A percentile compares a stretch with the other conserved stretches of the same genome.
These are phyloP conservation scores for Malbranchea zuffiana DNA, from an alignment of 2,329 filamentous ascomycete genomes.

Conservation along the genomic window DNA sequence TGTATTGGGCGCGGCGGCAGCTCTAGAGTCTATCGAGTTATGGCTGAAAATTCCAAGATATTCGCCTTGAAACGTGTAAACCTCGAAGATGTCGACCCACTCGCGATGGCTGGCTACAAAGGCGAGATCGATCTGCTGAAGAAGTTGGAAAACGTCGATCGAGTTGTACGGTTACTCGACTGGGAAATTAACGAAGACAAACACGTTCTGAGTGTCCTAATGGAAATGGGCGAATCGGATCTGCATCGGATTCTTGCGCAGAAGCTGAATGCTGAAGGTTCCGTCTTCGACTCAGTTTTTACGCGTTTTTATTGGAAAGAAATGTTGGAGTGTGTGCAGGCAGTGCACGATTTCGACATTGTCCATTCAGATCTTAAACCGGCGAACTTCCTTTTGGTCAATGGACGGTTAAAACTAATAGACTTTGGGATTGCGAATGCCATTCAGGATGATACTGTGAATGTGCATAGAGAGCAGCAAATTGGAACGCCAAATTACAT, in stretches of 20 bases:
- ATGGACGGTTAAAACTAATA: constrained; percentile 85
- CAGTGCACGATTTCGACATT: constrained; percentile 81
- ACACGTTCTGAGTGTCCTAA: constrained; percentile 76
- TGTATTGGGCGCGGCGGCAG: constrained; percentile 87
- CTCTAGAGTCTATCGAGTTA: constrained; percentile 88
- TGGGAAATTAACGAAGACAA: constrained; percentile 91
- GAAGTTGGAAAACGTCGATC: constrained; percentile 70
- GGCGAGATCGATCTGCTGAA: constrained; percentile 88
- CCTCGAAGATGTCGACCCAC: constrained; percentile 77
- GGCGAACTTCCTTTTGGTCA: constrained; percentile 88
- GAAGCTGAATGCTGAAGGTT: constrained; percentile 58
- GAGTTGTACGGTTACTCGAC: constrained; percentile 82
- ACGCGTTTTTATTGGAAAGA: constrained; percentile 99
- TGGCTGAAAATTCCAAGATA: constrained; percentile 92
- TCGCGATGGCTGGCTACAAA: constrained; percentile 74
- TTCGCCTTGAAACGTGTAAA: constrained; percentile 90
- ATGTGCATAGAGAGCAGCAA: constrained; percentile 90
- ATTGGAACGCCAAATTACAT: constrained; percentile 98
- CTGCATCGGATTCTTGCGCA: constrained; percentile 73
- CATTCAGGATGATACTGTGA: constrained; percentile 93
- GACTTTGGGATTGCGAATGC: constrained; percentile 98
- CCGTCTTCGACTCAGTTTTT: constrained; percentile 75
- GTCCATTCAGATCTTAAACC: constrained; percentile 97
- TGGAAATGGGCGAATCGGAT: constrained; percentile 95
- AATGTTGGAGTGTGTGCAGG: constrained; percentile 89